These are phyloP conservation scores for Talaromyces thailandensis DNA, from an alignment of 495 filamentous ascomycete genomes.

Conservation along the genomic window DNA sequence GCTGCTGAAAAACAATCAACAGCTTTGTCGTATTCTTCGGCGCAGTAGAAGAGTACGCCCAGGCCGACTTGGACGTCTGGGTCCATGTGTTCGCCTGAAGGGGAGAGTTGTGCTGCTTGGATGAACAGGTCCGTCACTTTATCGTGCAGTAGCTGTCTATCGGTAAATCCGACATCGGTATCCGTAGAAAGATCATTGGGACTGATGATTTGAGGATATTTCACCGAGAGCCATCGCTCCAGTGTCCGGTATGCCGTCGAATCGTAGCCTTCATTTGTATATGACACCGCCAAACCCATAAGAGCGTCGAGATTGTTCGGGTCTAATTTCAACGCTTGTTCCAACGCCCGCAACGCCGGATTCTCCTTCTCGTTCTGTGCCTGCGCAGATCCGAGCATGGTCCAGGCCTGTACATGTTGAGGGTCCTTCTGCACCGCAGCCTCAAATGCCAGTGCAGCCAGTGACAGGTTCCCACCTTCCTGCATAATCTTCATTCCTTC, in stretches of 20 bases:
- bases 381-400: conserved; percentile 79
- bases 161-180: conserved; percentile 80
- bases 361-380: conserved; percentile 98
- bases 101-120: conserved; percentile 80
- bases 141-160: conserved; percentile 82
- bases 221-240: conserved; percentile 89
- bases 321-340: conserved; percentile 83
- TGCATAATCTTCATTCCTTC: conserved; percentile 87
- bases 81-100: conserved; percentile 84
- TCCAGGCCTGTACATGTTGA: conserved; percentile 85
- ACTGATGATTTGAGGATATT: conserved; percentile 74
- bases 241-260: conserved; percentile 92
- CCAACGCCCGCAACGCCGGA: conserved; percentile 94
- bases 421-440: conserved; percentile 86
- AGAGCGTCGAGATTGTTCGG: conserved; percentile 77
- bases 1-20: conserved; percentile 97
- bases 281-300: conserved; percentile 95
- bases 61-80: conserved; percentile 96
- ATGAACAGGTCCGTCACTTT: conserved; percentile 87
- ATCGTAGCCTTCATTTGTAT: conserved; percentile 98
- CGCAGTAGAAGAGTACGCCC: conserved; percentile 95
- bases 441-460: conserved; percentile 95
- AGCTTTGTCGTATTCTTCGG: conserved; percentile 95
- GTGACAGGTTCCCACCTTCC: conserved; percentile 84
- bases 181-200: conserved; percentile 57